phyloP scores from a whole-genome alignment of 2,329 filamentous ascomycete species.

The Fusarium denticulatum region DNA sequence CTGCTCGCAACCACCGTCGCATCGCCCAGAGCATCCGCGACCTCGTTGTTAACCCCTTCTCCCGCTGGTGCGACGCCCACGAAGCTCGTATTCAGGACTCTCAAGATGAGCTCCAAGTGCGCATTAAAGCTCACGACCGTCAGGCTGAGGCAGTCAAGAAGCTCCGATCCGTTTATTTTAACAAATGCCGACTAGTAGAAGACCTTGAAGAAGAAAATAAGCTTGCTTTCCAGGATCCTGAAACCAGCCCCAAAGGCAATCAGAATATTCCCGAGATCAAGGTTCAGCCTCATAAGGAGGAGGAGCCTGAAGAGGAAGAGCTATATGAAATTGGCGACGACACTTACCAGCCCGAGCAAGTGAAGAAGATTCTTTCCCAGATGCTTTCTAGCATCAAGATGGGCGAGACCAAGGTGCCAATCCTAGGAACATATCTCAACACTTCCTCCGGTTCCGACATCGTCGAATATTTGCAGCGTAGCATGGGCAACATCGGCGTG shows the following conservation, averaged over 20 bases:
- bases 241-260: conserved; percentile 69
- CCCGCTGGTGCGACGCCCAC: conserved; percentile 96
- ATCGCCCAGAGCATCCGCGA: conserved; percentile 97
- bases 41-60: conserved; percentile 92
- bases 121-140: conserved; percentile 92
- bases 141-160: conserved; percentile 93
- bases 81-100: conserved; percentile 90
- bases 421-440: conserved; percentile 93
- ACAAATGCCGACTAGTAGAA: conserved; percentile 96
- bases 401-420: conserved; percentile 92
- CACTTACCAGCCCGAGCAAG: conserved; percentile 82
- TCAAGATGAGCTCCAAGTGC: conserved; percentile 89
- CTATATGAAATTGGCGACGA: conserved; percentile 91
- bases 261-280: conserved; percentile 85
- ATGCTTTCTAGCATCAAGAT: conserved; percentile 89
- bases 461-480: conserved; percentile 91
- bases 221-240: conserved; percentile 91
- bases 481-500: conserved; percentile 84
- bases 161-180: conserved; percentile 95
- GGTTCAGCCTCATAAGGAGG: conserved; percentile 74
- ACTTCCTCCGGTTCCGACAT: conserved; percentile 92
- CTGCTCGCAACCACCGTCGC: conserved; percentile 88
- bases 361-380: conserved; percentile 89
- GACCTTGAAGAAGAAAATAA: conserved; percentile 99
- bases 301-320: conserved; percentile 79